These are phyloP conservation scores for Staphylotrichum longicolle DNA, from an alignment of 495 filamentous ascomycete species.

Conservation along the genomic window DNA sequence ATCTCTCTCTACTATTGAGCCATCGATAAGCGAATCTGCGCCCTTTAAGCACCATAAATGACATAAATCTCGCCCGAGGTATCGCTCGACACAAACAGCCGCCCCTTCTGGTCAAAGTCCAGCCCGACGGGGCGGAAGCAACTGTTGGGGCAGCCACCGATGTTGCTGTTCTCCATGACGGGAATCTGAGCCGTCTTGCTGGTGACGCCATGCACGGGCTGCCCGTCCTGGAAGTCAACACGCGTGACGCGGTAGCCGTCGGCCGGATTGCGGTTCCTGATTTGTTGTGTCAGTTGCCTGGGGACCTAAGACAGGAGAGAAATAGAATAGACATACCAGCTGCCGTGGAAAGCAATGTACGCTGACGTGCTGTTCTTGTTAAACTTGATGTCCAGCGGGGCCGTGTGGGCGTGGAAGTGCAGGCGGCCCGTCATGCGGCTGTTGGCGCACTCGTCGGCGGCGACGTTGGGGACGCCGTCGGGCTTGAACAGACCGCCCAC, in stretches of 20 bases:
- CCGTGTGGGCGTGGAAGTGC: conserved; percentile 54
- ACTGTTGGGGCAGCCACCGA: conserved; percentile 31
- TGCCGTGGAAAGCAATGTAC: conserved; percentile 57
- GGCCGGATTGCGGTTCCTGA: conserved; percentile 43
- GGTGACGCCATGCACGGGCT: conserved; percentile 41
- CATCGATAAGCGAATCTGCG: no score
- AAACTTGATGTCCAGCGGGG: conserved; percentile 57
- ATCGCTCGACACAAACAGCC: conserved; percentile 51
- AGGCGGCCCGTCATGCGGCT: conserved; percentile 46
- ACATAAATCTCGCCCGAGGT: conserved; percentile 50
- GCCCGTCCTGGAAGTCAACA: conserved; percentile 46
- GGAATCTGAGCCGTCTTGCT: conserved; percentile 44
- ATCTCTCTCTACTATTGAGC: no score
- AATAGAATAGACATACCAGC: conserved; percentile 42
- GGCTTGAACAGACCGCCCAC: conserved; percentile 49
- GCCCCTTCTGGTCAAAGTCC: conserved; percentile 46
- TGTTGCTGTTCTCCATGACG: conserved; percentile 47
- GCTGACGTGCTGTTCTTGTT: conserved; percentile 38
- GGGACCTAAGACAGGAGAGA: no score
- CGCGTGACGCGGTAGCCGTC: conserved; percentile 50
- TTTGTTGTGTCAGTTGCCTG: neutral
- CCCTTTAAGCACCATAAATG: conserved; percentile 34
- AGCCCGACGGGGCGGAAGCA: conserved; percentile 54
- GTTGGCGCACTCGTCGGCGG: conserved; percentile 26
- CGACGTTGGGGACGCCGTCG: conserved; percentile 29